Conservation (phyloP, 2,329 filamentous ascomycete genomes). For the Alternaria viburni region DNA sequence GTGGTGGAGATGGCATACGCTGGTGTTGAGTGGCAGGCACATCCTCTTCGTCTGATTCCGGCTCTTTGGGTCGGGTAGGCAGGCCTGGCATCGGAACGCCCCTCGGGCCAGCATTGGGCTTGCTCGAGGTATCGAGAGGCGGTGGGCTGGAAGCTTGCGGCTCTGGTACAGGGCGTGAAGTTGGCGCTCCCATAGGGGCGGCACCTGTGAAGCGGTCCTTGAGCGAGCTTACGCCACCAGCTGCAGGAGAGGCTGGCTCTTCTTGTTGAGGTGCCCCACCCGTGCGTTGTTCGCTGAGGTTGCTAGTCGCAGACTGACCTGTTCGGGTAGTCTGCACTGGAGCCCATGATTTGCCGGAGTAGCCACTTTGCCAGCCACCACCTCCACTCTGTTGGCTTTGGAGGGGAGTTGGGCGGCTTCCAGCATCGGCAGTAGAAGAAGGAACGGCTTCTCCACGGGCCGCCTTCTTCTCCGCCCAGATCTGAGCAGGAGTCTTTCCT, state of each 20-base stretch:
- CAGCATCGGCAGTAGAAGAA: constrained; percentile 43
- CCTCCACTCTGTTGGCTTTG: constrained; percentile 73
- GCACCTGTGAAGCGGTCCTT: constrained; percentile 83
- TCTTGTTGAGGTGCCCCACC: constrained; percentile 59
- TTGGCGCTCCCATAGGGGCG: constrained; percentile 62
- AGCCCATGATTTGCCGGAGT: constrained; percentile 88
- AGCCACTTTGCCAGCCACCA: constrained; percentile 87
- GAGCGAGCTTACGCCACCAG: constrained; percentile 73
- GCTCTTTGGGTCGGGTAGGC: constrained; percentile 62
- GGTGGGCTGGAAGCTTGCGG: constrained; percentile 60
- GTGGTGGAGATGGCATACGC: constrained; percentile 52
- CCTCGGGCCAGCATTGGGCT: constrained; percentile 67
- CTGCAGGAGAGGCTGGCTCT: constrained; percentile 60
- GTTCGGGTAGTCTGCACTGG: constrained; percentile 77
- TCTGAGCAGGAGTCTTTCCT: constrained; percentile 93
- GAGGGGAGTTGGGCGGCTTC: constrained; percentile 33
- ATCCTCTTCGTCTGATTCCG: constrained; percentile 51
- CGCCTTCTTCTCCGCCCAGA: constrained; percentile 98
- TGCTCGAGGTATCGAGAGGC: constrained; percentile 69
- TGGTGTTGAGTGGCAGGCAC: constrained; percentile 63
- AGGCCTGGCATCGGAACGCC: constrained; percentile 82
- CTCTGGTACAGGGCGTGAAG: constrained; percentile 49
- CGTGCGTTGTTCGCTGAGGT: constrained; percentile 66
- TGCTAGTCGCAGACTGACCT: constrained; percentile 65
- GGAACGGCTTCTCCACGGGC: constrained; percentile 68